Percentiles rank a stretch among this genome's conserved stretches.
phyloP scores from a whole-genome alignment of 148 eudicot genomes.

The Amaranthus cruentus region DNA sequence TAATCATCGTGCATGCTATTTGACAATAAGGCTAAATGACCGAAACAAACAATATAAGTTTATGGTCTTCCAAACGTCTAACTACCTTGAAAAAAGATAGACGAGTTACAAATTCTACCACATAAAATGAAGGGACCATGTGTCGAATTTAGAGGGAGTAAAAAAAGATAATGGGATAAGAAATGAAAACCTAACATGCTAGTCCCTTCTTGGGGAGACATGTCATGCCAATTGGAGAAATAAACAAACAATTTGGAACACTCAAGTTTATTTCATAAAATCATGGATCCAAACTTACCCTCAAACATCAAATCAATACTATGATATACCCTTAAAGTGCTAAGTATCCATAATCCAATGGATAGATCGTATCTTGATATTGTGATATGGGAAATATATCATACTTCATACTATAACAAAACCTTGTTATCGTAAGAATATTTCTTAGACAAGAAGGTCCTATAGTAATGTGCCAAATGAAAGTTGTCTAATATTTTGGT shows the following conservation, averaged over 20 bases:
- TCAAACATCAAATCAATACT: constrained; percentile 21
- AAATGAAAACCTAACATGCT: constrained; percentile 25
- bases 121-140: constrained; percentile 15
- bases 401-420: too few relatives aligned
- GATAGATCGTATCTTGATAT: too few relatives aligned
- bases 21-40: too few relatives aligned
- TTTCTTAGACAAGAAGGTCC: too few relatives aligned
- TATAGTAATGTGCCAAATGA: too few relatives aligned
- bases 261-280: constrained; percentile 2
- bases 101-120: constrained; percentile 7
- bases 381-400: too few relatives aligned
- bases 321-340: neutral
- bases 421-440: too few relatives aligned
- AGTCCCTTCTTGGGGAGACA: constrained; percentile 42
- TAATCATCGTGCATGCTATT: too few relatives aligned
- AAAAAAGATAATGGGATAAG: constrained; percentile 19
- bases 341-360: too few relatives aligned
- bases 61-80: neutral
- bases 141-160: constrained; percentile 20
- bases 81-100: neutral
- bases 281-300: constrained; percentile 9
- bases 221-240: constrained; percentile 35
- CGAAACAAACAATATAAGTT: too few relatives aligned
- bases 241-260: constrained; percentile 19
- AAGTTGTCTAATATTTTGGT: too few relatives aligned